These are phyloP conservation scores for Ophiostoma tasmaniense DNA, from an alignment of 2,329 filamentous ascomycete genomes.

Conservation along the genomic window DNA sequence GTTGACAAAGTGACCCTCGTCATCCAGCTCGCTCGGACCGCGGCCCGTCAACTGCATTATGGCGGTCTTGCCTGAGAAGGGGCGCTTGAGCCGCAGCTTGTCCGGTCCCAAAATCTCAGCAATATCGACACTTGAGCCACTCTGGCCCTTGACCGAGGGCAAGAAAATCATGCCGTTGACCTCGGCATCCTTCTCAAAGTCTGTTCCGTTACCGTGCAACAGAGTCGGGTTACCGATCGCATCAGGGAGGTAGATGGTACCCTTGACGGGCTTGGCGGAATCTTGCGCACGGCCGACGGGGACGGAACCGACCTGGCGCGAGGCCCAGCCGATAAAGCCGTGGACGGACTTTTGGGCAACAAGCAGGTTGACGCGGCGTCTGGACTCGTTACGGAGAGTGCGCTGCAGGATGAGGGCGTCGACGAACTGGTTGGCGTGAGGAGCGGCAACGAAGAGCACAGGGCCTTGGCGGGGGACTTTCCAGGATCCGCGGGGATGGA, in stretches of 20 bases:
- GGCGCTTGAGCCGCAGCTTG: conserved; percentile 77
- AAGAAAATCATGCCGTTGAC: conserved; percentile 78
- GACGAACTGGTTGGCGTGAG: conserved; percentile 97
- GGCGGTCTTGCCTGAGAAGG: conserved; percentile 69
- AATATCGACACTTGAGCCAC: conserved; percentile 75
- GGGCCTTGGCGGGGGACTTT: conserved; percentile 83
- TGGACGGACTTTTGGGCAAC: conserved; percentile 94
- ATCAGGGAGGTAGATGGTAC: conserved; percentile 81
- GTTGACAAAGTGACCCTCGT: conserved; percentile 55
- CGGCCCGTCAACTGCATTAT: conserved; percentile 75
- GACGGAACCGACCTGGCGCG: conserved; percentile 76
- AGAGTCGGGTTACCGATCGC: conserved; percentile 76
- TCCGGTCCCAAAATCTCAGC: conserved; percentile 69
- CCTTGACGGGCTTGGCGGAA: conserved; percentile 67
- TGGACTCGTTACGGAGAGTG: conserved; percentile 75
- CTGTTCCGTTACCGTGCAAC: conserved; percentile 67
- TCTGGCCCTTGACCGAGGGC: conserved; percentile 69
- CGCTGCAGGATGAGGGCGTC: conserved; percentile 91
- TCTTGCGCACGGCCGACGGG: conserved; percentile 92
- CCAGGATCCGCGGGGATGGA: conserved; percentile 91
- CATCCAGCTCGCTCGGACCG: conserved; percentile 51
- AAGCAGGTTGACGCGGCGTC: conserved; percentile 81
- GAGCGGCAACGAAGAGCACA: conserved; percentile 90
- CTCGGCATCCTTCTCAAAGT: conserved; percentile 71
- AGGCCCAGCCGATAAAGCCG: conserved; percentile 83